phyloP scores from a whole-genome alignment of 805 yeast genomes.

The Saturnispora saitoi region DNA sequence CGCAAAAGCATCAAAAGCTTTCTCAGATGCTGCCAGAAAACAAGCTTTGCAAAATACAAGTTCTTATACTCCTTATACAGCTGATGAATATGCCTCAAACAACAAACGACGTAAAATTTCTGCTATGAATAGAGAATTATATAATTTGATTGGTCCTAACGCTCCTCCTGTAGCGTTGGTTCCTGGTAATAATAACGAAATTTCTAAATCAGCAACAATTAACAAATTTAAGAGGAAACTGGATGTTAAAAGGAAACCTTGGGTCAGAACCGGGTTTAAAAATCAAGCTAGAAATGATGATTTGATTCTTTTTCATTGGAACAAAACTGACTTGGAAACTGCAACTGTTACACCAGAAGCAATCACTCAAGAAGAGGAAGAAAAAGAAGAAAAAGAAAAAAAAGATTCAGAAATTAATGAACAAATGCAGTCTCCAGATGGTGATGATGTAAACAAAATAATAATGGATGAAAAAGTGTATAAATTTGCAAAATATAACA shows the following conservation, averaged over 20 bases:
- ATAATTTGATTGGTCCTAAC: conserved; percentile 81
- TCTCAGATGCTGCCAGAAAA: conserved; percentile 10
- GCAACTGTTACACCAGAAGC: neutral
- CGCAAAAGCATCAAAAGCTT: conserved; percentile 20
- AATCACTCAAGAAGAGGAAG: neutral
- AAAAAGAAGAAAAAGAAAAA: neutral
- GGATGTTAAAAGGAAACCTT: conserved; percentile 42
- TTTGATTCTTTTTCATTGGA: conserved; percentile 73
- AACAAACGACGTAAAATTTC: conserved; percentile 30
- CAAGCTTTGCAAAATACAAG: conserved; percentile 4
- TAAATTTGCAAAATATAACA: conserved; percentile 67
- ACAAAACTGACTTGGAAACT: conserved; percentile 43
- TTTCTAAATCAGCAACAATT: conserved; percentile 16
- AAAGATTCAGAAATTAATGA: neutral
- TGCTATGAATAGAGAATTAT: conserved; percentile 86
- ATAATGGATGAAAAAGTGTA: conserved; percentile 33
- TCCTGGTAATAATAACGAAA: conserved; percentile 11
- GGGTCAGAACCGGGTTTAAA: conserved; percentile 63
- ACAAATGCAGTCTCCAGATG: neutral
- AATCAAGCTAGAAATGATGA: conserved; percentile 44
- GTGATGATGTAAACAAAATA: conserved; percentile 17
- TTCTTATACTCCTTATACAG: conserved; percentile 14
- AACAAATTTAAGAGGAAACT: conserved; percentile 55
- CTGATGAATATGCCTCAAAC: conserved; percentile 17
- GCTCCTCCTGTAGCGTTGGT: conserved; percentile 72